A percentile compares a stretch with the other conserved stretches of the same genome.
phyloP scores from a whole-genome alignment of 2,329 filamentous ascomycete species.

The Penicillium sp. region DNA sequence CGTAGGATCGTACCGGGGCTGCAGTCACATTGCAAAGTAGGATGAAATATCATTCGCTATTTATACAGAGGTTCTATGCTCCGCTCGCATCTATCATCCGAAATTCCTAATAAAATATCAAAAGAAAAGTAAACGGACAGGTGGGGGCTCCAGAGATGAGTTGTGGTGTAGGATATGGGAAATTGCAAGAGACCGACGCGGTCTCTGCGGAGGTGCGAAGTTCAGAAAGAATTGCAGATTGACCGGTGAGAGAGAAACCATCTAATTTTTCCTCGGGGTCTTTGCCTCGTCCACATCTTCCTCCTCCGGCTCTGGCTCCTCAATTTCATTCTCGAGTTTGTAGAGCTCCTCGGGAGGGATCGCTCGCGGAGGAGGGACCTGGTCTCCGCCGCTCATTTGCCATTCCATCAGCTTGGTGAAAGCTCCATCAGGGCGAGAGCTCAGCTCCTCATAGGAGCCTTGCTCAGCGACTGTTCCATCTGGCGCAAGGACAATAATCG shows the following conservation, averaged over 20 bases:
- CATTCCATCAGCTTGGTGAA: constrained; percentile 98
- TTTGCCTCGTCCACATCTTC: constrained; percentile 24
- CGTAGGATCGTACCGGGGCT: background rate
- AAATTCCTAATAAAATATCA: constrained; percentile 6
- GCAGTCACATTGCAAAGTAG: background rate
- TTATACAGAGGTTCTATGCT: constrained; percentile 13
- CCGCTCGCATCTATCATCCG: constrained; percentile 14
- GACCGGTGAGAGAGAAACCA: background rate
- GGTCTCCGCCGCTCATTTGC: constrained; percentile 86
- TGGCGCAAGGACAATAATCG: constrained; percentile 81
- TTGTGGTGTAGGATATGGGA: constrained; percentile 1
- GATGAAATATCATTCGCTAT: constrained; percentile 4
- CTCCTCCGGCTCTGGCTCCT: constrained; percentile 31
- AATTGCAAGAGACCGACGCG: background rate
- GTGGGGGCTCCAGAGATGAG: constrained; percentile 3
- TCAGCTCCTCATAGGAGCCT: constrained; percentile 74
- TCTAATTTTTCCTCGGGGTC: constrained; percentile 16
- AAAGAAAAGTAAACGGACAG: constrained; percentile 9
- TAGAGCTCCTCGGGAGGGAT: constrained; percentile 48
- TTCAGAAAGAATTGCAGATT: background rate
- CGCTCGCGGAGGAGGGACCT: constrained; percentile 25
- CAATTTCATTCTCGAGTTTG: constrained; percentile 35
- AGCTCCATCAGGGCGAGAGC: constrained; percentile 66
- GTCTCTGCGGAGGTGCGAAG: background rate
- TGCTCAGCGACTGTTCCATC: constrained; percentile 88